These are phyloP conservation scores for Fraxinus albicans DNA, from an alignment of 305 asterid genomes.

Conservation along the genomic window DNA sequence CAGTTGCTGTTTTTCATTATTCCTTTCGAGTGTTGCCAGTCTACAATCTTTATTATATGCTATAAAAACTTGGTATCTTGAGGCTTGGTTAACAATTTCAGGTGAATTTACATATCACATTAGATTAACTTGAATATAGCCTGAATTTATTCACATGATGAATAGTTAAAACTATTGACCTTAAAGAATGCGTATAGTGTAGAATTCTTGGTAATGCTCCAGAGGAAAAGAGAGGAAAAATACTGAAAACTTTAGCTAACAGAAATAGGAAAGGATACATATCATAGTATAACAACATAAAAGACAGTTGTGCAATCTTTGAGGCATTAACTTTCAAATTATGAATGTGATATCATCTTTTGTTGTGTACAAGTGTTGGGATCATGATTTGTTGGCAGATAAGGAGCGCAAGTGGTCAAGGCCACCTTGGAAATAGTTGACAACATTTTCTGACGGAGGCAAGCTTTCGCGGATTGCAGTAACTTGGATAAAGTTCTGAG, in stretches of 20 bases:
- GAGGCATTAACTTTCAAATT: not conserved
- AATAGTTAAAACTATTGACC: not conserved
- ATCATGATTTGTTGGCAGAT: slow-evolving; percentile 20
- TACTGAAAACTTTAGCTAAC: not conserved
- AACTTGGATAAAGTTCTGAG: slow-evolving; percentile 32
- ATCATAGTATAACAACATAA: not conserved
- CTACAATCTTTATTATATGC: not conserved
- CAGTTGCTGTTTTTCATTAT: not conserved
- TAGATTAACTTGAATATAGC: not conserved
- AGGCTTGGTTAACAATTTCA: not conserved
- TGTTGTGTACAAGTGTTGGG: not conserved
- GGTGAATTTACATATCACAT: not conserved
- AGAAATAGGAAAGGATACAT: not conserved
- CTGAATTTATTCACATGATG: not conserved
- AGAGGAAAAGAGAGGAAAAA: not conserved
- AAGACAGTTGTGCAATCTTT: not conserved
- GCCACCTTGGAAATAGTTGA: slow-evolving; percentile 38
- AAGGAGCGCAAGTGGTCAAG: slow-evolving; percentile 40
- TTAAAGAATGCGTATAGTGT: not conserved
- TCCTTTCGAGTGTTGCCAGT: not conserved
- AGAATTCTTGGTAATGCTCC: not conserved
- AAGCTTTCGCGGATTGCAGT: slow-evolving; percentile 34
- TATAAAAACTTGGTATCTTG: not conserved
- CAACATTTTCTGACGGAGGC: slow-evolving; percentile 32
- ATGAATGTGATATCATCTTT: not conserved